phyloP scores from a whole-genome alignment of 164 flowering plant genomes.

The Aristolochia californica region DNA sequence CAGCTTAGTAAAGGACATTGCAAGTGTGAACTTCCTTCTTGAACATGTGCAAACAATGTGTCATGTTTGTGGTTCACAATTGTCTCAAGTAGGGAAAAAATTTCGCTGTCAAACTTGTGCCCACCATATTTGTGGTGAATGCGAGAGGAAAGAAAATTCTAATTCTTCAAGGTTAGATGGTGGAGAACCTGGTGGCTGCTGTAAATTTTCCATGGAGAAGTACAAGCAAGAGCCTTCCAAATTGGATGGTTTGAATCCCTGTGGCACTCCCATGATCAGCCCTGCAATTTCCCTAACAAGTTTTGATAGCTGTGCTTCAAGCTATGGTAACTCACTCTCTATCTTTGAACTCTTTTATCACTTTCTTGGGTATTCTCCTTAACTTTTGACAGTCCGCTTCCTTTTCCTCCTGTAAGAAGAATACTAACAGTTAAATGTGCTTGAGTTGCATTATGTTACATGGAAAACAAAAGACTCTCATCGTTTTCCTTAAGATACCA shows the following conservation, averaged over 20 bases:
- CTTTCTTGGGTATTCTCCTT: no score
- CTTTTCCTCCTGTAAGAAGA: no score
- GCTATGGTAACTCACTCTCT: conserved; percentile 1
- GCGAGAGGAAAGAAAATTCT: not conserved
- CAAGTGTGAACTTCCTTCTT: no score
- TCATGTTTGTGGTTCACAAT: conserved; percentile 1
- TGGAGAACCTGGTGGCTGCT: not conserved
- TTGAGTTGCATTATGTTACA: no score
- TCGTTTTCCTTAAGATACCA: no score
- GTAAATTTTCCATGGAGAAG: not conserved
- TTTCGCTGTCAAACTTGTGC: not conserved
- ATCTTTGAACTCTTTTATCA: no score
- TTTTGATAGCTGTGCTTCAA: conserved; percentile 5
- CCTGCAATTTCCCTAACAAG: conserved; percentile 2
- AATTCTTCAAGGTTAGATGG: not conserved
- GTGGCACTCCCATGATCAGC: not conserved
- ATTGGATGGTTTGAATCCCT: not conserved
- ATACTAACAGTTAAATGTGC: no score
- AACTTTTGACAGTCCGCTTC: no score
- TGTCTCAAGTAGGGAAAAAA: not conserved
- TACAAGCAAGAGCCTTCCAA: not conserved
- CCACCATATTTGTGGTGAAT: not conserved
- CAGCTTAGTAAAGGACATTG: no score
- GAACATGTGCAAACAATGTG: not conserved
- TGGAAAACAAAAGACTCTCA: no score